Conservation (phyloP, 2,329 filamentous ascomycete species). For the Beauveria sp. region DNA sequence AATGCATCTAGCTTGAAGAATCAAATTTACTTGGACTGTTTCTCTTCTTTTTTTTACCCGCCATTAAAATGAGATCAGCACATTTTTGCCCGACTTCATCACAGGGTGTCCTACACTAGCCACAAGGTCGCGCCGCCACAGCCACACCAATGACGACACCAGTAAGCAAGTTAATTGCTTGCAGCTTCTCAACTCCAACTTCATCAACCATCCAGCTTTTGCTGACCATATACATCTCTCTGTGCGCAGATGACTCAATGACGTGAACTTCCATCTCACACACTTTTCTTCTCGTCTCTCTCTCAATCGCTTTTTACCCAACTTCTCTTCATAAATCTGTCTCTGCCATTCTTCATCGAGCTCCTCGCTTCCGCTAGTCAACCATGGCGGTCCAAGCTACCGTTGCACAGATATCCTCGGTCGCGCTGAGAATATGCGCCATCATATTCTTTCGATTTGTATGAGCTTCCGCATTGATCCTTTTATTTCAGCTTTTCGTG, state of each 20-base stretch:
- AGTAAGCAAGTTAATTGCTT: not conserved
- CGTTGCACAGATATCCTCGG: constrained; percentile 27
- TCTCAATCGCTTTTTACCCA: not conserved
- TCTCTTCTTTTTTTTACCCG: not conserved
- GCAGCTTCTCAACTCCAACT: not conserved
- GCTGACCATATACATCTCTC: not conserved
- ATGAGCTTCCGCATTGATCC: constrained; percentile 10
- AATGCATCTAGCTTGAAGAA: no score
- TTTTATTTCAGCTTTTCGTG: not conserved
- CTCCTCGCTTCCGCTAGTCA: not conserved
- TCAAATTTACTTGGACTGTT: not conserved
- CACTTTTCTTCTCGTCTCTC: constrained; percentile 1
- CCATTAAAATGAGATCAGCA: no score
- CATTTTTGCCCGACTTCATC: no score
- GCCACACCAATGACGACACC: constrained; percentile 2
- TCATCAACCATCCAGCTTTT: not conserved
- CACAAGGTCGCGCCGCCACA: not conserved
- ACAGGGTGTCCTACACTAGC: not conserved
- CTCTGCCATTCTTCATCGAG: not conserved
- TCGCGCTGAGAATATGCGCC: constrained; percentile 28
- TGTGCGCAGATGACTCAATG: not conserved
- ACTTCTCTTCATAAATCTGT: not conserved
- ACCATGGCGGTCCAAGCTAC: constrained; percentile 25
- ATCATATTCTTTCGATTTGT: constrained; percentile 31
- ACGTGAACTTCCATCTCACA: not conserved